These are phyloP conservation scores for Aspergillus campestris DNA, from an alignment of 495 filamentous ascomycete genomes.

Conservation along the genomic window DNA sequence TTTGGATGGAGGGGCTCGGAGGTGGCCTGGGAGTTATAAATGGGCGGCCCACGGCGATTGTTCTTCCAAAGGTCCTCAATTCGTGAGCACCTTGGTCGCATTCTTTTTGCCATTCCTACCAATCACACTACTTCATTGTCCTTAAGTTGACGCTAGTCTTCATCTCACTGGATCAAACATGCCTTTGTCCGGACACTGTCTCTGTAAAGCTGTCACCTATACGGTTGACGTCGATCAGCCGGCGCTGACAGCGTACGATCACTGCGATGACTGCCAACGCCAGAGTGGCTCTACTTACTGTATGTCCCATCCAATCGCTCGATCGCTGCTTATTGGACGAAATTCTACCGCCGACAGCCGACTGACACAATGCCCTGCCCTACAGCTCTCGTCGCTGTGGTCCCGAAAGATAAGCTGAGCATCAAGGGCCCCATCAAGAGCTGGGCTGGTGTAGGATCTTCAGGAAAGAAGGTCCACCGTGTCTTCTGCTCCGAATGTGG, in stretches of 20 bases:
- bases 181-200: conserved; percentile 60
- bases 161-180: conserved; percentile 30
- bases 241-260: conserved; percentile 53
- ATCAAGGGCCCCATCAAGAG: conserved; percentile 56
- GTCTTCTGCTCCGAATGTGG: conserved; percentile 63
- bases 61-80: conserved; percentile 22
- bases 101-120: background rate
- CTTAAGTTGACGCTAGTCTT: background rate
- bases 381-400: conserved; percentile 55
- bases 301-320: conserved; percentile 14
- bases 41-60: conserved; percentile 8
- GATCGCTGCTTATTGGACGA: no score
- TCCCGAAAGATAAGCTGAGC: conserved; percentile 52
- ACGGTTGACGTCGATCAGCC: conserved; percentile 46
- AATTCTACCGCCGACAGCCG: no score
- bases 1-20: background rate
- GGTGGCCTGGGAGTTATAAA: conserved; percentile 16
- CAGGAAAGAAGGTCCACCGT: conserved; percentile 53
- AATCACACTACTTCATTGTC: background rate
- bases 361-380: background rate
- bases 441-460: conserved; percentile 45
- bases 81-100: conserved; percentile 27
- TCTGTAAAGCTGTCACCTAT: conserved; percentile 62
- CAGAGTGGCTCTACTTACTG: conserved; percentile 63
- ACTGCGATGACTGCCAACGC: conserved; percentile 67